Conservation (phyloP, 176 grass and related monocot genomes). For the Triticum aestivum region DNA sequence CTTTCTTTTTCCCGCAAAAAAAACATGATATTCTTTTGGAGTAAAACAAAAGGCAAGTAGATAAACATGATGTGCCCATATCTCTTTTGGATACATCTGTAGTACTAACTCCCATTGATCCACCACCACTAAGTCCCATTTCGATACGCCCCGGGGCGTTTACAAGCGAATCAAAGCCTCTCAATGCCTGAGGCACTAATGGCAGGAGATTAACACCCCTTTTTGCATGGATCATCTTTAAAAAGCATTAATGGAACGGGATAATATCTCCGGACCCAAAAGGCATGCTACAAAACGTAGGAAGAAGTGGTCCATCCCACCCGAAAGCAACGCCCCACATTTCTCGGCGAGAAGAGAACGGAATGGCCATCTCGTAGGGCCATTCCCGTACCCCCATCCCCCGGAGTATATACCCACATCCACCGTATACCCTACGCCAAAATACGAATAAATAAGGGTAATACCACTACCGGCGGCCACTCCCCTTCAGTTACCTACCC, state of each 20-base stretch:
- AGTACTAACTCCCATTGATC: no score
- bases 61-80: no score
- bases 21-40: no score
- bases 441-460: slow-evolving; percentile 38
- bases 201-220: not conserved
- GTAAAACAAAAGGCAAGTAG: no score
- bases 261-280: not conserved
- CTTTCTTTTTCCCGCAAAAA: no score
- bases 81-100: no score
- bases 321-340: slow-evolving; percentile 37
- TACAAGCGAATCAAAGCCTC: not conserved
- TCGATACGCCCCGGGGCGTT: not conserved
- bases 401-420: not conserved
- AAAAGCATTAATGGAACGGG: not conserved
- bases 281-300: no score
- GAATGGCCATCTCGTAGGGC: not conserved
- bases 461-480: not conserved
- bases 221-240: not conserved
- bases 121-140: no score
- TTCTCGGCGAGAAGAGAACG: slow-evolving; percentile 1
- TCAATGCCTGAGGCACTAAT: not conserved
- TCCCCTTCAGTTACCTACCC: slow-evolving; percentile 23
- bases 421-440: not conserved
- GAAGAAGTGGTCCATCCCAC: slow-evolving; percentile 35
- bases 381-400: not conserved